phyloP scores from a whole-genome alignment of 768 basidiomycete species.

The Tephrocybe sp. region DNA sequence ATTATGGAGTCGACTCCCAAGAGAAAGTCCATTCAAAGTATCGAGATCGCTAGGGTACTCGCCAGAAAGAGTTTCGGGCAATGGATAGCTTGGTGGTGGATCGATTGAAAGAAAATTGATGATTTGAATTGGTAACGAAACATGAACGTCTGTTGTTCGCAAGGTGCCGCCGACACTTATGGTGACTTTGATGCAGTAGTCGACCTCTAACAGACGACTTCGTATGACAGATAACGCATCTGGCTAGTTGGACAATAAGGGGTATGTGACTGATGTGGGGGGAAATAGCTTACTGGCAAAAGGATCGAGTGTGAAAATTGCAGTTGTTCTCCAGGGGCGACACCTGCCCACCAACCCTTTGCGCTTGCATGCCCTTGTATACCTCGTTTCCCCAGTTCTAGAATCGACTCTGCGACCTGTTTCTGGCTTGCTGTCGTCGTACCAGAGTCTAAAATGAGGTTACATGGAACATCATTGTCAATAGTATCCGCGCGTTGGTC shows the following conservation, averaged over 20 bases:
- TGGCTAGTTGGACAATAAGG: slow-evolving; percentile 38
- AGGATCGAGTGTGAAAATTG: slow-evolving; percentile 69
- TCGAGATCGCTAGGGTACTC: background rate
- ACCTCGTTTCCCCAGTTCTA: slow-evolving; percentile 65
- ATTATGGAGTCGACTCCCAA: background rate
- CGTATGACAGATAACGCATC: slow-evolving; percentile 69
- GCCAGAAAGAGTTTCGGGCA: slow-evolving; percentile 9
- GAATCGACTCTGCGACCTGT: slow-evolving; percentile 58
- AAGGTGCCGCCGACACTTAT: slow-evolving; percentile 58
- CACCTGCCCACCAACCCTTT: slow-evolving; percentile 89
- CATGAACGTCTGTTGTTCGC: slow-evolving; percentile 45
- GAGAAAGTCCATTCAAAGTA: background rate
- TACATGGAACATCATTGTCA: slow-evolving; percentile 10
- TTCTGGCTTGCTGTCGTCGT: slow-evolving; percentile 59
- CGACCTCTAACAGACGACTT: slow-evolving; percentile 71
- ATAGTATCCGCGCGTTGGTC: slow-evolving; percentile 36
- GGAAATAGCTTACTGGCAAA: slow-evolving; percentile 60
- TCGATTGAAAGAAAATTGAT: slow-evolving; percentile 87
- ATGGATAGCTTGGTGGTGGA: slow-evolving; percentile 53
- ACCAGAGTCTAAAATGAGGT: slow-evolving; percentile 55
- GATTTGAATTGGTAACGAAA: slow-evolving; percentile 71
- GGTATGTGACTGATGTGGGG: background rate
- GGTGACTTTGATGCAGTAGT: slow-evolving; percentile 66
- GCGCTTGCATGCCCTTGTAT: slow-evolving; percentile 71
- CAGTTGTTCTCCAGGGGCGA: slow-evolving; percentile 55